Percentiles rank a stretch among this genome's conserved stretches.
Conservation (phyloP, 148 eudicot genomes). For the Vaccinium darrowii region DNA sequence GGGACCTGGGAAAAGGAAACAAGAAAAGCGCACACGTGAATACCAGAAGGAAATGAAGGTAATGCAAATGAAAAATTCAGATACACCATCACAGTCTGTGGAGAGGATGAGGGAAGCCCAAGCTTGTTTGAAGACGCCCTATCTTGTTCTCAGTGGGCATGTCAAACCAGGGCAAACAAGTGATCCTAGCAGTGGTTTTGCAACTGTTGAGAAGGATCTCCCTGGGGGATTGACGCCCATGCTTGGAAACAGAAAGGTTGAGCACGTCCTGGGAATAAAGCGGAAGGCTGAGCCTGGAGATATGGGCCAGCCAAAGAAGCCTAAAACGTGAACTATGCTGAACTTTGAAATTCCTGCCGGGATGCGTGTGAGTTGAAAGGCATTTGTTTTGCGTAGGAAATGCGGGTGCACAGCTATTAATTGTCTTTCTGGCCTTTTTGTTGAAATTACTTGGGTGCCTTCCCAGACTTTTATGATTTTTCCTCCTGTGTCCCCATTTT, state of each 20-base stretch:
- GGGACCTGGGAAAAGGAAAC: slow-evolving; percentile 92
- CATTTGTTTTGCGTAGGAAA: neutral
- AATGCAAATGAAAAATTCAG: slow-evolving; percentile 86
- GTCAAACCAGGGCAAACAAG: slow-evolving; percentile 95
- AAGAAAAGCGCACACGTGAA: slow-evolving; percentile 86
- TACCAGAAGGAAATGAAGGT: slow-evolving; percentile 78
- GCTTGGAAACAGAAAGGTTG: slow-evolving; percentile 99
- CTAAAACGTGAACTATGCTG: slow-evolving; percentile 31
- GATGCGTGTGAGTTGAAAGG: neutral
- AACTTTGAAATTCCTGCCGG: neutral
- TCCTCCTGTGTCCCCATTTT: no score
- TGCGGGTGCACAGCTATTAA: neutral
- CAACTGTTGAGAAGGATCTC: slow-evolving; percentile 85
- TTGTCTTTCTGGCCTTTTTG: neutral
- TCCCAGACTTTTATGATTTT: no score
- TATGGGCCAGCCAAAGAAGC: slow-evolving; percentile 55
- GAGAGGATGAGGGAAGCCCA: slow-evolving; percentile 95
- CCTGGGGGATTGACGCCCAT: slow-evolving; percentile 95
- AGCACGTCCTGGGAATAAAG: slow-evolving; percentile 85
- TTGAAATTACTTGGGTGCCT: no score
- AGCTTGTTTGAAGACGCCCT: slow-evolving; percentile 65
- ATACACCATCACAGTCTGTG: slow-evolving; percentile 82
- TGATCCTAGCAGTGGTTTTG: slow-evolving; percentile 92
- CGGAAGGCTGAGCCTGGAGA: slow-evolving; percentile 61
- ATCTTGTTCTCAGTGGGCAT: slow-evolving; percentile 91